These are phyloP conservation scores for Pulveroboletus sp. DNA, from an alignment of 768 basidiomycete genomes.

Conservation along the genomic window DNA sequence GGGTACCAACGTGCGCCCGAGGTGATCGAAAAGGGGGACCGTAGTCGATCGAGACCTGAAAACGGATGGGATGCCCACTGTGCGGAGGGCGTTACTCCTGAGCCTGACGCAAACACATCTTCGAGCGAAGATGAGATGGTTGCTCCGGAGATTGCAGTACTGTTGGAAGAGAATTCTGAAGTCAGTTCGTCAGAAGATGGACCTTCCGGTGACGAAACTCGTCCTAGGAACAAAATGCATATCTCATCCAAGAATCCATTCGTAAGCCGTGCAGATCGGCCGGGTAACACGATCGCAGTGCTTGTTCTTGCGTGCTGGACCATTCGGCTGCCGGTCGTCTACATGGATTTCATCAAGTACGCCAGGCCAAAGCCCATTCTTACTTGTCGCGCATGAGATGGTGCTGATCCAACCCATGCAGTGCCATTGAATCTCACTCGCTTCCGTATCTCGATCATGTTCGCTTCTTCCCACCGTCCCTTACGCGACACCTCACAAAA, in stretches of 20 bases:
- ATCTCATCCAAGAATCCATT: slow-evolving; percentile 11
- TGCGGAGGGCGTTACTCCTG: slow-evolving; percentile 9
- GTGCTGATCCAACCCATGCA: slow-evolving; percentile 28
- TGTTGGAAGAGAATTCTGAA: slow-evolving; percentile 38
- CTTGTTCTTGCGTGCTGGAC: slow-evolving; percentile 77
- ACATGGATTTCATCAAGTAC: slow-evolving; percentile 70
- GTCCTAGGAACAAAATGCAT: slow-evolving; percentile 3
- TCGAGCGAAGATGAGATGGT: slow-evolving; percentile 22
- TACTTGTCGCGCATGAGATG: not conserved
- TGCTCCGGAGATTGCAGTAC: slow-evolving; percentile 35
- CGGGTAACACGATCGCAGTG: slow-evolving; percentile 56
- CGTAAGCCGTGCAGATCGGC: slow-evolving; percentile 33
- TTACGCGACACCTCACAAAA: slow-evolving; percentile 70
- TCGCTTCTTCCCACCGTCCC: slow-evolving; percentile 52
- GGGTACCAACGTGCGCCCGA: slow-evolving; percentile 11
- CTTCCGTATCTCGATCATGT: slow-evolving; percentile 79
- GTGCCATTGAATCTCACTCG: slow-evolving; percentile 67
- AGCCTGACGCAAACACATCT: slow-evolving; percentile 7
- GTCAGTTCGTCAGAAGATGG: slow-evolving; percentile 29
- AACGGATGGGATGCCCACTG: slow-evolving; percentile 12
- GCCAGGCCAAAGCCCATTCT: slow-evolving; percentile 18
- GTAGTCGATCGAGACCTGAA: slow-evolving; percentile 9
- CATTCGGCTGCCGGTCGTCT: slow-evolving; percentile 69
- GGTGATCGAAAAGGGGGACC: not conserved
- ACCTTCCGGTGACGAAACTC: slow-evolving; percentile 13